Conservation (phyloP, 257 asterid genomes). For the Mitragyna speciosa region DNA sequence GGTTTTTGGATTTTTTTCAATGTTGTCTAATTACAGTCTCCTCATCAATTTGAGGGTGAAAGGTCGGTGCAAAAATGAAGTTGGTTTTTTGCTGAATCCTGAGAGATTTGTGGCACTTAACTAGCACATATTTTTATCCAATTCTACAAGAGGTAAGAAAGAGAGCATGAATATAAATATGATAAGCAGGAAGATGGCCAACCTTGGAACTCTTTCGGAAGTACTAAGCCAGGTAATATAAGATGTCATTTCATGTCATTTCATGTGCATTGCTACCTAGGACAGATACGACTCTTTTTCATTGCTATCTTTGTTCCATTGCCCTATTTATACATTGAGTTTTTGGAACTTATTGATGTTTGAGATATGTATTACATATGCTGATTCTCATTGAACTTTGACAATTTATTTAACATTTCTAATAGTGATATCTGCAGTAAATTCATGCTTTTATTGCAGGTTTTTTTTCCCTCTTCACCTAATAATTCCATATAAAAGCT, state of each 20-base stretch:
- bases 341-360: not conserved
- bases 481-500: not conserved
- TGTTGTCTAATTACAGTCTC: too few relatives aligned
- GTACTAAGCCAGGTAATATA: not conserved
- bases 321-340: not conserved
- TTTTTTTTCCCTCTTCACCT: too few relatives aligned
- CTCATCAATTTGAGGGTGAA: too few relatives aligned
- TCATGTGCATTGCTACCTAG: not conserved
- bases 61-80: too few relatives aligned
- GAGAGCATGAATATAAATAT: not conserved
- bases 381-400: too few relatives aligned
- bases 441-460: not conserved
- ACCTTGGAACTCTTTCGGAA: not conserved
- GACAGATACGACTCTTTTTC: not conserved
- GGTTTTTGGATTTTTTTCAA: too few relatives aligned
- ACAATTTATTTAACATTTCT: too few relatives aligned
- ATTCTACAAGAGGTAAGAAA: not conserved
- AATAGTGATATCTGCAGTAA: too few relatives aligned
- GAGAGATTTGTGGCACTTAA: too few relatives aligned
- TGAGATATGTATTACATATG: not conserved
- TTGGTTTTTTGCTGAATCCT: too few relatives aligned
- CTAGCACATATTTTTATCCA: too few relatives aligned
- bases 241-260: not conserved
- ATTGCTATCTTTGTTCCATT: not conserved
- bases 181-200: too few relatives aligned